A percentile compares a stretch with the other conserved stretches of the same genome.
phyloP scores from a whole-genome alignment of 768 basidiomycete species.

The Russula earlei region DNA sequence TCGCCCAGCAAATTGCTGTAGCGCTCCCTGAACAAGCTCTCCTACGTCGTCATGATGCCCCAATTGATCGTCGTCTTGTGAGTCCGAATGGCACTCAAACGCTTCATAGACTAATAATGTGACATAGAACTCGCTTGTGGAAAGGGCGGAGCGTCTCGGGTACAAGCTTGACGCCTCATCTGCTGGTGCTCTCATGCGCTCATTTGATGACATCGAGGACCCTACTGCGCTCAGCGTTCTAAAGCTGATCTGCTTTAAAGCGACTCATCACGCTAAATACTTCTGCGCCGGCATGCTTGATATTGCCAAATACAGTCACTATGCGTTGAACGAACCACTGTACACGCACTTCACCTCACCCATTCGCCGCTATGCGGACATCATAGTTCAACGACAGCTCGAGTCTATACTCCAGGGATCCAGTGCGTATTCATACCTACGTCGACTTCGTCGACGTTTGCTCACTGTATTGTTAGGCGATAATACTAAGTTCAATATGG shows the following conservation, averaged over 20 bases:
- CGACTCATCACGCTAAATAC: conserved; percentile 93
- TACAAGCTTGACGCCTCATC: conserved; percentile 73
- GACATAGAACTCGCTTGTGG: conserved; percentile 57
- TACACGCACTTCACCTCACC: conserved; percentile 94
- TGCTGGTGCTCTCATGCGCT: conserved; percentile 74
- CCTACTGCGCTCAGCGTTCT: conserved; percentile 69
- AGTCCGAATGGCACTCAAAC: conserved; percentile 22
- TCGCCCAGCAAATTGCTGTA: conserved; percentile 89
- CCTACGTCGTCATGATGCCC: conserved; percentile 87
- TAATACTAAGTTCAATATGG: conserved; percentile 87
- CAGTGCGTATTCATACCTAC: conserved; percentile 33
- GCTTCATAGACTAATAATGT: conserved; percentile 5
- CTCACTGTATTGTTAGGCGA: conserved; percentile 6
- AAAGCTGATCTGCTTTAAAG: conserved; percentile 76
- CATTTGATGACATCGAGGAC: conserved; percentile 66
- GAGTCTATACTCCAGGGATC: conserved; percentile 76
- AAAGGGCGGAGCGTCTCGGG: conserved; percentile 78
- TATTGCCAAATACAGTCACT: conserved; percentile 95
- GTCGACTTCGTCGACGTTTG: neutral
- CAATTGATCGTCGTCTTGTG: conserved; percentile 85
- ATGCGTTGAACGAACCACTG: conserved; percentile 79
- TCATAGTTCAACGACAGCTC: conserved; percentile 93
- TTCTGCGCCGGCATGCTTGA: conserved; percentile 99
- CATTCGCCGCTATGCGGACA: conserved; percentile 87
- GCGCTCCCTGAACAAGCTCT: conserved; percentile 96